Conservation (phyloP, 768 basidiomycete species). For the Russula earlei region DNA sequence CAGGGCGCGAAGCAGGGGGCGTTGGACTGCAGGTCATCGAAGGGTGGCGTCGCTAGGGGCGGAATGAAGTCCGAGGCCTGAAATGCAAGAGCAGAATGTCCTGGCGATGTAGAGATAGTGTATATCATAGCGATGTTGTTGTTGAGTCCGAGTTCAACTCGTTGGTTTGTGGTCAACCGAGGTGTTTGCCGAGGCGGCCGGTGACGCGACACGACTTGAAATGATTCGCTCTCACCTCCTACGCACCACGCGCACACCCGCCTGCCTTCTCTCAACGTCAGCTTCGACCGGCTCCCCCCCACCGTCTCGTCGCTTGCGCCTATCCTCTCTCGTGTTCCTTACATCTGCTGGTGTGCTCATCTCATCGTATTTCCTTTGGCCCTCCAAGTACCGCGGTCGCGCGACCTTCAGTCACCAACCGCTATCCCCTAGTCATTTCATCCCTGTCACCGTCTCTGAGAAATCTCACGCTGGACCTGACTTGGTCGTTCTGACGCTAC, state of each 20-base stretch:
- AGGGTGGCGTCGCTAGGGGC: background rate
- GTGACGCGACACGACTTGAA: too few species aligned
- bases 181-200: too few species aligned
- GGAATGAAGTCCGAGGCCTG: background rate
- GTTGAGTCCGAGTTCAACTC: background rate
- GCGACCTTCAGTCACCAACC: slow-evolving; percentile 29
- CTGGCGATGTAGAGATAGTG: slow-evolving; percentile 5
- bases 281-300: background rate
- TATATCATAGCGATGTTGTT: slow-evolving; percentile 9
- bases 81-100: background rate
- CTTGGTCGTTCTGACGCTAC: slow-evolving; percentile 57
- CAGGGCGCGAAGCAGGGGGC: background rate
- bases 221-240: slow-evolving; percentile 9
- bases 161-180: too few species aligned
- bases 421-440: slow-evolving; percentile 35
- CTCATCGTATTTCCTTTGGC: slow-evolving; percentile 44
- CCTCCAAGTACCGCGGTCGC: slow-evolving; percentile 37
- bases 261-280: slow-evolving; percentile 3
- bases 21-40: slow-evolving; percentile 13
- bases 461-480: slow-evolving; percentile 44
- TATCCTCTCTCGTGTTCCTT: slow-evolving; percentile 23
- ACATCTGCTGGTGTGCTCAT: slow-evolving; percentile 34
- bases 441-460: slow-evolving; percentile 47
- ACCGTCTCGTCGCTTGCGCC: background rate
- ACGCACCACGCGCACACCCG: too few species aligned